Percentiles rank a stretch among this genome's conserved stretches.
phyloP scores from a whole-genome alignment of 2,329 filamentous ascomycete genomes.

The Metarhizium rileyi region DNA sequence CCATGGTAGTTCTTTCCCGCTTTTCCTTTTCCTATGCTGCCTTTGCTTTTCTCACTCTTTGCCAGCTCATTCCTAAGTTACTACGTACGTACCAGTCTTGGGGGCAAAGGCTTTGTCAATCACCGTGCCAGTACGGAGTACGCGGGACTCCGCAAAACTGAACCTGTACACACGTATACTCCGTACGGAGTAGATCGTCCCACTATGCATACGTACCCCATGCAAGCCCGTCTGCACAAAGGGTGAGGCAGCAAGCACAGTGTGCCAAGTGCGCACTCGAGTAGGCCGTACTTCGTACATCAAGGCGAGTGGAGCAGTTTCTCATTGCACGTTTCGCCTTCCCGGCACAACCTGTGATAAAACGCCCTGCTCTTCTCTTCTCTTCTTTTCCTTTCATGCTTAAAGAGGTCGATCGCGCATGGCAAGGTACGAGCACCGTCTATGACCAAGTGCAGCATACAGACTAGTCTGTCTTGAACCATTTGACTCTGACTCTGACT shows the following conservation, averaged over 20 bases:
- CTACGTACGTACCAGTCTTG: too few species aligned
- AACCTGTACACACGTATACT: too few species aligned
- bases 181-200: constrained; percentile 1
- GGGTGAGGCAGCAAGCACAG: neutral
- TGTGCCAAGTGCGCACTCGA: neutral
- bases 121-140: too few species aligned
- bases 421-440: too few species aligned
- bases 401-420: too few species aligned
- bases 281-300: neutral
- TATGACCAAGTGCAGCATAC: too few species aligned
- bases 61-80: neutral
- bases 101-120: too few species aligned
- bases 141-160: neutral
- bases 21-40: neutral
- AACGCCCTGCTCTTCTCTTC: neutral
- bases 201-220: neutral
- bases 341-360: neutral
- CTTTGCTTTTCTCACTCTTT: too few species aligned
- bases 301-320: neutral
- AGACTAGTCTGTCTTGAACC: neutral
- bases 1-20: too few species aligned
- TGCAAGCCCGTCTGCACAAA: constrained; percentile 1
- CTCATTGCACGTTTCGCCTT: neutral
- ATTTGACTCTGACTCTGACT: neutral
- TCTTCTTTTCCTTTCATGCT: neutral